Conservation (phyloP, 2,329 filamentous ascomycete genomes). For the Bipolaris oryzae region DNA sequence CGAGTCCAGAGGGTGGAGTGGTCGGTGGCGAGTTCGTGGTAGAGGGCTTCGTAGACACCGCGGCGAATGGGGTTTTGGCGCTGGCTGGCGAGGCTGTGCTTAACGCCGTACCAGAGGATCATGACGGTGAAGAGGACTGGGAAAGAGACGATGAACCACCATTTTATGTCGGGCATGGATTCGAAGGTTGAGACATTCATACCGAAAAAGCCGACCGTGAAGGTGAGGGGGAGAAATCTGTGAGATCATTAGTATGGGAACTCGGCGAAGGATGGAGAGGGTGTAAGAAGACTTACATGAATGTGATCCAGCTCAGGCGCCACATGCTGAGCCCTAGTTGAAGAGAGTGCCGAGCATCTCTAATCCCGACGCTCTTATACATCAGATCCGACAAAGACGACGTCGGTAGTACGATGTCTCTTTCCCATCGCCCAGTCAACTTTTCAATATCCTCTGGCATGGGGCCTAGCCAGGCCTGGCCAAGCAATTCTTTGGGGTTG, state of each 20-base stretch:
- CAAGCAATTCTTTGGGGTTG: slow-evolving; percentile 31
- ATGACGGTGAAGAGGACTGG: slow-evolving; percentile 56
- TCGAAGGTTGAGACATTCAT: slow-evolving; percentile 59
- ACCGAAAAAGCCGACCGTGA: slow-evolving; percentile 57
- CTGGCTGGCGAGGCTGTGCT: slow-evolving; percentile 52
- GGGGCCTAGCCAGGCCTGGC: slow-evolving; percentile 50
- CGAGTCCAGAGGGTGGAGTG: slow-evolving; percentile 58
- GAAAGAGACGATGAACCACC: slow-evolving; percentile 55
- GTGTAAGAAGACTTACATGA: slow-evolving; percentile 59
- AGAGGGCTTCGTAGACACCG: slow-evolving; percentile 59
- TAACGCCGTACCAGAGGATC: slow-evolving; percentile 55
- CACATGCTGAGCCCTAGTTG: slow-evolving; percentile 58
- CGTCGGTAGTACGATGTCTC: slow-evolving; percentile 59
- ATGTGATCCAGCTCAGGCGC: slow-evolving; percentile 70
- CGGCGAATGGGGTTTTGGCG: slow-evolving; percentile 55
- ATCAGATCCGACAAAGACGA: slow-evolving; percentile 57
- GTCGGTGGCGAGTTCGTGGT: slow-evolving; percentile 53
- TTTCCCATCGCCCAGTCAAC: slow-evolving; percentile 55
- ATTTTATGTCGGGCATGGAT: slow-evolving; percentile 24
- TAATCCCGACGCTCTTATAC: slow-evolving; percentile 61
- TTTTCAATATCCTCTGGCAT: slow-evolving; percentile 53
- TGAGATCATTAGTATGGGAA: neutral
- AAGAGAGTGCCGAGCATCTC: slow-evolving; percentile 57
- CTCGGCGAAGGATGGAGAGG: neutral
- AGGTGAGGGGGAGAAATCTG: slow-evolving; percentile 63